Evolutionary conservation across 345 rosid genomes (phyloP).

Genomic region (Eucalyptus tenuipes): DNA sequence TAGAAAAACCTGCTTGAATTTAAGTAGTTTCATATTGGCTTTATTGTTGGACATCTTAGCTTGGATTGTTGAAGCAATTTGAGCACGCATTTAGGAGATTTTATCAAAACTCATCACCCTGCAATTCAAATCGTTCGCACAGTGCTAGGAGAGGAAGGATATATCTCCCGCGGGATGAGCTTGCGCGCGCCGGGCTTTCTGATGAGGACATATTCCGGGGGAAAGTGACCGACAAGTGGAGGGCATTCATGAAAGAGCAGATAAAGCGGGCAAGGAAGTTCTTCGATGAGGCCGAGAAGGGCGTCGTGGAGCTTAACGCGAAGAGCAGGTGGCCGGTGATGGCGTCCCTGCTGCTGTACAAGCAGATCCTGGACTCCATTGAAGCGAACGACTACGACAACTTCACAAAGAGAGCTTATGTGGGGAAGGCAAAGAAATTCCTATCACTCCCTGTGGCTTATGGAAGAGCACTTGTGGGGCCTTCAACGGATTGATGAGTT

Average conservation of each 20-base stretch:
- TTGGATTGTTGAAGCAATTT: neutral
- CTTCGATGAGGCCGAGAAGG: conserved; percentile 41
- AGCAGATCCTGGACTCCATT: conserved; percentile 34
- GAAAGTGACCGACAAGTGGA: conserved; percentile 33
- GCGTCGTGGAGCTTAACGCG: conserved; percentile 22
- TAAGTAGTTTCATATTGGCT: neutral
- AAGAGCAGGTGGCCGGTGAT: conserved; percentile 46
- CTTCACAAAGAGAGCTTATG: conserved; percentile 37
- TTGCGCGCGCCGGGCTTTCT: conserved; percentile 17
- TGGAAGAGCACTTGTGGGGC: conserved; percentile 25
- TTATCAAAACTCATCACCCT: neutral
- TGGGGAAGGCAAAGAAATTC: conserved; percentile 30
- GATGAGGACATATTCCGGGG: conserved; percentile 35
- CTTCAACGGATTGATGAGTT: neutral
- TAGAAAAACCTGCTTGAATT: neutral
- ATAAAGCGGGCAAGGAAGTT: conserved; percentile 38
- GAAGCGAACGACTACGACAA: conserved; percentile 41
- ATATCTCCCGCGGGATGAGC: conserved; percentile 42
- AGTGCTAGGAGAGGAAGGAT: conserved; percentile 44
- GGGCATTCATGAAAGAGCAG: conserved; percentile 36
- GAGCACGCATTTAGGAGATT: neutral
- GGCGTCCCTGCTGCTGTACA: conserved; percentile 34
- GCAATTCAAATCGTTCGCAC: neutral
- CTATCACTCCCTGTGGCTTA: conserved; percentile 24
- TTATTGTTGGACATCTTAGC: neutral